Base-by-base conservation (phyloP, 108 stramenopile species). In the Bacterosira constricta region DNA sequence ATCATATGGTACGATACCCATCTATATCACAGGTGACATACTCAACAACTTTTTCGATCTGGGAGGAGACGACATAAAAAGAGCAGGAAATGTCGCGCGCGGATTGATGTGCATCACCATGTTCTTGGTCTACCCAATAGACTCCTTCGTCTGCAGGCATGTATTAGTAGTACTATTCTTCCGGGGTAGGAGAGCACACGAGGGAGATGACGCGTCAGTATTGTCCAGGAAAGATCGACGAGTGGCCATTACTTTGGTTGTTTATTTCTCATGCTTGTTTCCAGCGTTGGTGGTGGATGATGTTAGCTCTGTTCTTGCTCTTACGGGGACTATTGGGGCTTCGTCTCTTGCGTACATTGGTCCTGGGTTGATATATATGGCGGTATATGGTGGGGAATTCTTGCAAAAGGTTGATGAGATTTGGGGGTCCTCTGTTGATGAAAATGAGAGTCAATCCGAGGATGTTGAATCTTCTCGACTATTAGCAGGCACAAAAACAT, bases 311-410 rank as follows among this genome's bases (percentile, higher is more conserved):
- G 91, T 90, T 15, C 74, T 93, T 36, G 86, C 87, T 1, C 59
- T 86, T 3, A 83, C 82, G 23, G 89, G 91, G 23, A 76, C 87
- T 15, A 57, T 95, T 52, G 90, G 77, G 30, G 94, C 88, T 18
- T 84, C 82, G 15, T 84, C 77, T 46, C 50, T 95, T 21, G 66
- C 80, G 17, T 95, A 95, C 61, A 85, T 95, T 61, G 91, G 88
- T n/a, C 94, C 94, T 34, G 91, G 91, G 29, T 63, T 84, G 31
- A 79, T 88, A 1, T 95, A 91, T 62, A 54, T 95, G 32, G 89
- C 83, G 20, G 77, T 95, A 1, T 90, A 95, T 66, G 90, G 90
- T 1, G 83, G 66, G 20, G 81, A 89, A 38, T 94, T 94, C 58
- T 54, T 89, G 57, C 74, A 82, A 49, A 63, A 88, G 36, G 77